Base-by-base conservation (phyloP, 352 stramenopile species). In the Globisporangium echinulatum region DNA sequence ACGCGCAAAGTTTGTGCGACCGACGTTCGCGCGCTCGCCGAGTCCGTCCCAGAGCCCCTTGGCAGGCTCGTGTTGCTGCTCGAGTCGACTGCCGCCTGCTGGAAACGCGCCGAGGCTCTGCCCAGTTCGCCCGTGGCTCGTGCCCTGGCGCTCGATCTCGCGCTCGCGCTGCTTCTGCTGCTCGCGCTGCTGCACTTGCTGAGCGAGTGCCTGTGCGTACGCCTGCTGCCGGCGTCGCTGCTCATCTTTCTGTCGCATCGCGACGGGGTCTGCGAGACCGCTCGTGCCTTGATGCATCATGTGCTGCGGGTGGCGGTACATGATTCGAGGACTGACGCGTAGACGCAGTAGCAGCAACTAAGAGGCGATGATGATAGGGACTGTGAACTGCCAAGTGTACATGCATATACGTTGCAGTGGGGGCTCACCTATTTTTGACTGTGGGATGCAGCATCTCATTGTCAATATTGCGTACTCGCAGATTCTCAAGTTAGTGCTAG, bases 151-250 rank as follows among this genome's bases (percentile, higher is more conserved):
- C 7, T 73, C 64, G 10, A 68, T 25, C 50, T 79, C 68, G 47
- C 67, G 66, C n/a, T 84, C 71, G 4, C 59, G 67, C 5, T 64
- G 76, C 51, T 82, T 79, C 49, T 80, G 76, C 56, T 74, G 54
- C 25, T 88, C 72, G 3, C 69, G 76, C 60, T 83, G 69, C 6
- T 74, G 74, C 9, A 87, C 76, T 54, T 87, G 79, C 49, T 88
- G 66, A 3, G 74, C 69, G 1, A 88, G 61, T 9, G 75, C 78
- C 49, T 78, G 71, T 0, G 75, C 76, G 49, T 88, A 88, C 49
- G 81, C 75, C 3, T 79, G 68, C 59, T 88, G 78, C 25, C 66
- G 59, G 8, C 75, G 75, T 14, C 78, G 66, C 64, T 86, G 75
- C 51, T 85, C 75, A 7, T 85, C 75, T 10, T 82, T 82, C 33